Evolutionary conservation across 352 stramenopile genomes (phyloP).

Genomic region (Pythium chondricola): DNA sequence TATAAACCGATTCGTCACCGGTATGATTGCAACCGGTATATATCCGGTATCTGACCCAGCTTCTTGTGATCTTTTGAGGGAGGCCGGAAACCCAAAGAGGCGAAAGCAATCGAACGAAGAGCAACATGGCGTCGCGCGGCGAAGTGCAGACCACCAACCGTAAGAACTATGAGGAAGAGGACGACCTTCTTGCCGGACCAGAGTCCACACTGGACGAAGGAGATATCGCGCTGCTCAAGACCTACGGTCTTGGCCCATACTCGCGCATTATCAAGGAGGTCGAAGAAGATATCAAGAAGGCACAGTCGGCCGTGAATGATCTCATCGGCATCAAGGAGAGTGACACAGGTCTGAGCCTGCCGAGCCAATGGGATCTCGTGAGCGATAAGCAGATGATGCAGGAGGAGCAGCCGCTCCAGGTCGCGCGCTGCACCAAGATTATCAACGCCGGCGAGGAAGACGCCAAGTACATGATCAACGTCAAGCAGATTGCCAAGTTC

Average conservation of each 20-base stretch:
- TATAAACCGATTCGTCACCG: background rate
- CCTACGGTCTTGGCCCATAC: constrained; percentile 97
- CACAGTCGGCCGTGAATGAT: constrained; percentile 90
- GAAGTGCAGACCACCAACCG: constrained; percentile 96
- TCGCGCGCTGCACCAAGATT: constrained; percentile 95
- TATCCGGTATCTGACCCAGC: background rate
- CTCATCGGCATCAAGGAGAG: constrained; percentile 98
- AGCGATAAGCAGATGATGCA: constrained; percentile 99
- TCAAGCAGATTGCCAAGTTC: constrained; percentile 99
- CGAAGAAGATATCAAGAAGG: constrained; percentile 99
- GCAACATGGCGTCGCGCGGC: constrained; percentile 38
- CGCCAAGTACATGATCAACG: constrained; percentile 99
- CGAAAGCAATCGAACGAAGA: constrained; percentile 1
- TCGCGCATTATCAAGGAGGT: constrained; percentile 94
- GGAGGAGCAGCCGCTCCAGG: constrained; percentile 96
- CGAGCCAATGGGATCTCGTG: constrained; percentile 98
- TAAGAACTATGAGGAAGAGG: constrained; percentile 94
- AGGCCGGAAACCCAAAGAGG: background rate
- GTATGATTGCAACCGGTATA: background rate
- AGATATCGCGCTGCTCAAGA: constrained; percentile 98
- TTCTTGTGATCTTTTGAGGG: background rate
- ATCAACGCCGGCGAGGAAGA: constrained; percentile 93
- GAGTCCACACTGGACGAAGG: constrained; percentile 88
- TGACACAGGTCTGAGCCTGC: constrained; percentile 97
- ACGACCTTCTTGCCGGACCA: constrained; percentile 74